Evolutionary conservation across 2,329 filamentous ascomycete species (phyloP), one percentile per base, ranked within the genome.

Genomic region (Aspergillus glaucus): DNA sequence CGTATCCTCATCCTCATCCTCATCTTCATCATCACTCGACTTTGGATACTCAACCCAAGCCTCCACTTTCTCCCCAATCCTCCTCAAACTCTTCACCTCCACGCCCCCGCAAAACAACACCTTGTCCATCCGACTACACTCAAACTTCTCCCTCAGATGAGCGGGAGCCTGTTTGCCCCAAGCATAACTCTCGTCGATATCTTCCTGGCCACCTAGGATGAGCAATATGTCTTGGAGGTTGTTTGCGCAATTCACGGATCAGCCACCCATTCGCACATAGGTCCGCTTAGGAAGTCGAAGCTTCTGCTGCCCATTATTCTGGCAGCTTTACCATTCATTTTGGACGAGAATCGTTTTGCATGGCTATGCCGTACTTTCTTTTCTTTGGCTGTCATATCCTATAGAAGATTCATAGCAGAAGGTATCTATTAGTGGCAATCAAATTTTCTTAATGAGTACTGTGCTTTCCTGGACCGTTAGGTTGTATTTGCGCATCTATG

Each of bases 111-210:
- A 71, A 55, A 71, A 77, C 24, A 75, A 65, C 8, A 81, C 66
- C 62, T 77, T 81, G 48, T 81, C 79, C 77, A 81, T 78, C 5
- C 79, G 66, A 30, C 67, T 72, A 47, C 70, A 74, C 0, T 77
- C 78, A 60, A 76, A 80, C 48, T 57, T 64, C 36, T 73, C 61
- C 21, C 73, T 66, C 46, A 72, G 54, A 43, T 51, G 59, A 2
- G 66, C 64, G 2, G 69, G 57, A 2, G 71, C 73, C 64, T 81
- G 79, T 52, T 80, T 74, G 0, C 80, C 79, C 79, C 79, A 82
- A 0, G 79, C 82, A 55, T 74, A 79, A 0, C 77, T 78, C 8
- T 73, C 68, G 2, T 76, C 72, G n/a, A 64, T 69, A 39, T 75
- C 74, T 50, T 81, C 79, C 34, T 64, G 46, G 0, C 77, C 78